Base-by-base conservation (phyloP, 2,329 filamentous ascomycete genomes). In the Stagonosporopsis chrysanthemi region DNA sequence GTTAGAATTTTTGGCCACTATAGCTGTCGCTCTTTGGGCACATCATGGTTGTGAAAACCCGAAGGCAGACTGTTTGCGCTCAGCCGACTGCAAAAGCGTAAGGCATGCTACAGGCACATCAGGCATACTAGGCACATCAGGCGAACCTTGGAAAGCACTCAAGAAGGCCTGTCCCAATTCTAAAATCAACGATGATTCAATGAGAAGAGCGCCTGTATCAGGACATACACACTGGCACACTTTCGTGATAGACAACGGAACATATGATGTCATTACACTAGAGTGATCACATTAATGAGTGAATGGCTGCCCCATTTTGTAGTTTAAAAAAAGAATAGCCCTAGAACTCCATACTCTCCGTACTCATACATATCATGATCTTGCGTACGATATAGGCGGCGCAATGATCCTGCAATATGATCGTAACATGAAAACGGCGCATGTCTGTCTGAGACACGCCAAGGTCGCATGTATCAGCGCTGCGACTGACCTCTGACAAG, bases 301-400 rank as follows among this genome's bases (percentile, higher is more conserved):
- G 70, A 74, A 69, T 71, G 62, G 72, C 62, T 72, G 72, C 71
- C 72, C 72, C 66, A 45, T 59, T 69, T 73, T 69, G 53, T 53
- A 61, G 44, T 61, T 44, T 1, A 58, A 31, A 50, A 49, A 52
- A 54, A 43, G 52, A 51, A 62, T 49, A 47, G 43, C 51, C 41
- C 19, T 36, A 58, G 35, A 58, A 53, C 43, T 46, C 57, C 39
- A 38, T 36, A 22, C 26, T 36, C 52, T 47, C 57, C 48, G 50
- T 67, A 63, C 45, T 63, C 53, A 35, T 64, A 64, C 61, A 66
- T 48, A 44, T 49, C 56, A 31, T 63, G 47, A 52, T 45, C 22
- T 52, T 29, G 23, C 36, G 47, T 38, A 50, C 31, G 26, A 31
- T 23, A 15, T 26, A 42, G 43, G 43, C 28, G 36, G 28, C n/a